Conservation (phyloP, 2,329 filamentous ascomycete genomes). For the Neurospora sp. region DNA sequence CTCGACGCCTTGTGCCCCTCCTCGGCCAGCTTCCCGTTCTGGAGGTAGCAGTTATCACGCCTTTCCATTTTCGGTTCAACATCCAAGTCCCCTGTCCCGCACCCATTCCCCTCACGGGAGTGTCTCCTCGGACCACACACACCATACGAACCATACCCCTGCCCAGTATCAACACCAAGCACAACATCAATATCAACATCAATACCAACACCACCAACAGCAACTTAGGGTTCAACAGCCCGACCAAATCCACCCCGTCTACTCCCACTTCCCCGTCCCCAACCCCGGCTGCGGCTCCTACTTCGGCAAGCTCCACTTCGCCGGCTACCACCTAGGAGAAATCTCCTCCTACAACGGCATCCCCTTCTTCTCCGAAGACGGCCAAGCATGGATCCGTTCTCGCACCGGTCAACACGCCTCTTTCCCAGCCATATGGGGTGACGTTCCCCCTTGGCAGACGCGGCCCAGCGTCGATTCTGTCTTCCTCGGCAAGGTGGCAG, state of each 20-base stretch:
- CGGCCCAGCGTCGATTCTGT: background rate
- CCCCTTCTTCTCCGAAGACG: constrained; percentile 37
- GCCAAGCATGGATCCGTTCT: constrained; percentile 37
- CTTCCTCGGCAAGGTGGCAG: background rate
- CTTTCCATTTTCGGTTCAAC: background rate
- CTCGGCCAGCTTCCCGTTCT: background rate
- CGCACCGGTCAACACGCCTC: constrained; percentile 30
- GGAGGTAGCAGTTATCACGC: background rate
- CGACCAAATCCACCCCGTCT: background rate
- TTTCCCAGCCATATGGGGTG: constrained; percentile 18
- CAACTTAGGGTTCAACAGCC: background rate
- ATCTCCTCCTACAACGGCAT: constrained; percentile 38
- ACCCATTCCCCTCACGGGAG: background rate
- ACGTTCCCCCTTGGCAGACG: background rate
- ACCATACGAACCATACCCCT: background rate
- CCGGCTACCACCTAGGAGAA: constrained; percentile 35
- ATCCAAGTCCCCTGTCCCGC: background rate
- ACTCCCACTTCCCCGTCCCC: constrained; percentile 1
- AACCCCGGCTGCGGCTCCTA: constrained; percentile 2
- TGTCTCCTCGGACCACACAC: background rate
- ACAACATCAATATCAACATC: background rate
- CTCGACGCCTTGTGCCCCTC: background rate
- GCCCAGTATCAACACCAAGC: background rate
- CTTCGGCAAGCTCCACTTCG: constrained; percentile 34
- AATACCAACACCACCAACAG: background rate